Base-by-base conservation (phyloP, 306 rosid species). In the Cercis canadensis region DNA sequence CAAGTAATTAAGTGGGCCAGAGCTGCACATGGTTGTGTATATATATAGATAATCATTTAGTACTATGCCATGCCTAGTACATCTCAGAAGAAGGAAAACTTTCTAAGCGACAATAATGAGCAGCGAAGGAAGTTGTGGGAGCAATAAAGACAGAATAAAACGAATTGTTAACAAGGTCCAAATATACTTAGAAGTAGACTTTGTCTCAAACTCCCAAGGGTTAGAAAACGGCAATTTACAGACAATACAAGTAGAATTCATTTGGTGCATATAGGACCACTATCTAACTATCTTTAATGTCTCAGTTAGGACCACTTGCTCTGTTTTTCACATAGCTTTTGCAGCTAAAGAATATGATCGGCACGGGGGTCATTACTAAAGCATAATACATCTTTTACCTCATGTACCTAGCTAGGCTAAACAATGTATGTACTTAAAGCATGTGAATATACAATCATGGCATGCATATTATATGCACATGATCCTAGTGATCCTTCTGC, bases 391-490 rank as follows among this genome's bases (percentile, higher is more conserved):
- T 24, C 29, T 24, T 24, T 24, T 24, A 24, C 29, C 29, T 24
- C 29, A 24, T 24, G 29, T 24, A 24, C 2, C 29, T 24, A 24
- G 29, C n/a, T n/a, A 24, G 3, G 29, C 29, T 60, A 70, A 64
- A 51, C 53, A 46, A 46, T 66, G 65, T 33, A 76, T 46, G 16
- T 66, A 52, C 11, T 53, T 40, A 24, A 66, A 77, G 73, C 89
- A 86, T 85, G 96, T 84, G 88, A 66, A 56, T 47, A 58, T 14
- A 80, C 74, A 81, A 90, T 90, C 85, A 86, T 88, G 87, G 69
- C 55, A 53, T 76, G 78, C 89, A 24, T 24, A 84, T 87, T 68
- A 82, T 80, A 73, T 40, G 85, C 92, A 87, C 89, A 74, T 81
- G 96, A 90, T 87, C 81, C 83, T 31, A 68, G 82, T 57, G 78